Conservation (phyloP, 2,329 filamentous ascomycete genomes). For the Hymenotorrendiella dingleyae region DNA sequence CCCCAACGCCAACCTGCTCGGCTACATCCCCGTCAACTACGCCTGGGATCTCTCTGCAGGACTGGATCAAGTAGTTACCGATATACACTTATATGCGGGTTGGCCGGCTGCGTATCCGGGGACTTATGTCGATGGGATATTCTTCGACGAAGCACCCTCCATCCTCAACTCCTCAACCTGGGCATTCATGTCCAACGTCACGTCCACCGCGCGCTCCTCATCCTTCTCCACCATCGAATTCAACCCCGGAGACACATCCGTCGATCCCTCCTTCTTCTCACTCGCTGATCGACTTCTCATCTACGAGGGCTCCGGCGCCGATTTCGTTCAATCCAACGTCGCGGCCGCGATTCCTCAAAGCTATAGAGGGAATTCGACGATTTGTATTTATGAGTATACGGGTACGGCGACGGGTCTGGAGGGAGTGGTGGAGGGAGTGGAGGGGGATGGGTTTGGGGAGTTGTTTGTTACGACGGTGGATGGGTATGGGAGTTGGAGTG, state of each 20-base stretch:
- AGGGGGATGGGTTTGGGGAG: neutral
- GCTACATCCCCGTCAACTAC: conserved; percentile 35
- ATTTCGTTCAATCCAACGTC: neutral
- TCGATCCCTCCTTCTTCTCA: neutral
- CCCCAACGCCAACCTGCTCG: conserved; percentile 32
- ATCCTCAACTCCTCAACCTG: neutral
- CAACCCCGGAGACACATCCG: conserved; percentile 1
- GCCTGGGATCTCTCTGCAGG: conserved; percentile 22
- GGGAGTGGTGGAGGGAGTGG: neutral
- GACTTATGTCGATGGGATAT: conserved; percentile 10
- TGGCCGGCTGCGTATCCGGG: conserved; percentile 23
- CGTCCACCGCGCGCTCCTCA: neutral
- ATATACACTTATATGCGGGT: conserved; percentile 33
- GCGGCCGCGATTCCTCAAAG: neutral
- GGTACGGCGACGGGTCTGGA: neutral
- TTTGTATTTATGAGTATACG: neutral
- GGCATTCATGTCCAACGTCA: neutral
- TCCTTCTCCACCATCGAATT: neutral
- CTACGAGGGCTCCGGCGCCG: neutral
- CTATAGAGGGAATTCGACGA: neutral
- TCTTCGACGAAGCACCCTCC: conserved; percentile 13
- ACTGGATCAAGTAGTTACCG: conserved; percentile 23
- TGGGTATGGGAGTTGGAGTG: neutral
- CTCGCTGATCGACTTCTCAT: neutral
- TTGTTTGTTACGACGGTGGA: neutral